Evolutionary conservation across 2,329 filamentous ascomycete species (phyloP), one percentile per base, ranked within the genome.

Genomic region (Hypoxylon sp.): DNA sequence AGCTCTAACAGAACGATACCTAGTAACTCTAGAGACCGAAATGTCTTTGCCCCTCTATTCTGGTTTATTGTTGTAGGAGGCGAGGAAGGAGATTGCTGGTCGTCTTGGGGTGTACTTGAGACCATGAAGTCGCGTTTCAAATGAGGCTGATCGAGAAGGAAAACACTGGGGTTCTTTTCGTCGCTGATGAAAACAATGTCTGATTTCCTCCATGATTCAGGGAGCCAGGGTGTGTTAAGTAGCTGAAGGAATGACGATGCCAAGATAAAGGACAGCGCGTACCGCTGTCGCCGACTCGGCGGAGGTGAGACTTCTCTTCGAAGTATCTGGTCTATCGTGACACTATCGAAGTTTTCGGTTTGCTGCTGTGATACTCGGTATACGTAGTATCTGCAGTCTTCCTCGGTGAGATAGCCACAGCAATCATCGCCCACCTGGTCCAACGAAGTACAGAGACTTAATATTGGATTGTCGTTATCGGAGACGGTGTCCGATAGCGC

Each of bases 221-320:
- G 49, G 6, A 77, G 57, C 75, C 75, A 78, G 0, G 72, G 72
- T 0, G 74, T 70, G 2, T 71, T 69, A 0, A 73, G 55, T 0
- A 77, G 63, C 48, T 77, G 75, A 0, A 78, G 59, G 43, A 75
- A 76, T 0, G 73, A 75, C 0, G 74, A 77, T 2, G 75, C 71
- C 5, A 77, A 14, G 3, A 55, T 71, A 0, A 78, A 48, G 0
- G 76, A 67, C 1, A 77, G 45, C 0, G 50, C 36, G 34, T 70
- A 75, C 1, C 74, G 68, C 30, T 75, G 62, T n/a, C 52, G 43
- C 2, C 73, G 68, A 25, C 49, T 73, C 0, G 70, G 70, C 0
- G 21, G 30, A 5, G 56, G 63, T 2, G 46, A 56, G 0, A 63
- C 60, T 9, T 68, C 41, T 14, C 55, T 64, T 13, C 49, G 49